Conservation (phyloP, 1,284 basidiomycete genomes). For the Apiotrichum laibachii region DNA sequence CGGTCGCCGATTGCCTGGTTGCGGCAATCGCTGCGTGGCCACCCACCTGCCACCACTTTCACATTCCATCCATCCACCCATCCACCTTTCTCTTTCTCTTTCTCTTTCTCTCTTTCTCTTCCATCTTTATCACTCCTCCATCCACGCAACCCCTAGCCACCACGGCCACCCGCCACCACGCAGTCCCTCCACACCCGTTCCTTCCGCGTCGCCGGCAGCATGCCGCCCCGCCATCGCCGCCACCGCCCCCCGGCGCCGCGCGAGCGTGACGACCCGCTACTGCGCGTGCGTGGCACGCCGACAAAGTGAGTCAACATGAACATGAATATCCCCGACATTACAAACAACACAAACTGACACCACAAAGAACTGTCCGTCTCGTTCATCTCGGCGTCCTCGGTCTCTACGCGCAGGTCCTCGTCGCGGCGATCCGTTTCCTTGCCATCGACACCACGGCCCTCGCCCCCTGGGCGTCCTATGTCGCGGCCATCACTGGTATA, state of each 20-base stretch:
- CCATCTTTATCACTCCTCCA: neutral
- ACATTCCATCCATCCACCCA: too few relatives aligned
- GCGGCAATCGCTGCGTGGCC: too few relatives aligned
- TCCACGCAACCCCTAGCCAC: neutral
- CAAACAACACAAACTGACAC: neutral
- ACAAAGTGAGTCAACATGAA: neutral
- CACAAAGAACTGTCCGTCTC: neutral
- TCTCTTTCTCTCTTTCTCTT: neutral
- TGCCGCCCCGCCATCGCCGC: constrained; percentile 1
- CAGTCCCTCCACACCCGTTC: neutral
- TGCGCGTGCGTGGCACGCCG: neutral
- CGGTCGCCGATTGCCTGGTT: too few relatives aligned
- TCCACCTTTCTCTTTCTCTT: too few relatives aligned
- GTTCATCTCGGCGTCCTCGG: constrained; percentile 6
- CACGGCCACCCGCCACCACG: neutral
- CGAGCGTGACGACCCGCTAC: neutral
- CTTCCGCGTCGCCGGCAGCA: neutral
- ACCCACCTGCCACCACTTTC: too few relatives aligned
- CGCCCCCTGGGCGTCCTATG: constrained; percentile 2
- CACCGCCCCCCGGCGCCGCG: neutral
- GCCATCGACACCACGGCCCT: neutral
- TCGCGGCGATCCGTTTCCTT: constrained; percentile 2
- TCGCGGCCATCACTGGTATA: constrained; percentile 1
- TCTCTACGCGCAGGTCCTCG: constrained; percentile 3
- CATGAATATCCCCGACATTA: neutral